Conservation (phyloP, 2,329 filamentous ascomycete species). For the Penicillium sp. region DNA sequence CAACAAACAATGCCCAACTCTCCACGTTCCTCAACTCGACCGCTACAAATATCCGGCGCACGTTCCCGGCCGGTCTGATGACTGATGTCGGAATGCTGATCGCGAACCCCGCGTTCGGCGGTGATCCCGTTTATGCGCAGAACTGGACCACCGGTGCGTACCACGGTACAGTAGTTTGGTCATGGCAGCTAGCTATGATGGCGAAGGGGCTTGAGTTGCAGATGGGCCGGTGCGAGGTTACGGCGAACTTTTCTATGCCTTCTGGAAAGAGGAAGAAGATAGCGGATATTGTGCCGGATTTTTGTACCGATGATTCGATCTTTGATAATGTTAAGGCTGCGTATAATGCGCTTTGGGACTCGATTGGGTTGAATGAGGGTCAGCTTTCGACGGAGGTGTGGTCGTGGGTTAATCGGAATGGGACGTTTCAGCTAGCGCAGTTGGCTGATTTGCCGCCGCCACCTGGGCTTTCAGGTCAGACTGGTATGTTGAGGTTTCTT, state of each 20-base stretch:
- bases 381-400: slow-evolving; percentile 61
- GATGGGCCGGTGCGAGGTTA: slow-evolving; percentile 51
- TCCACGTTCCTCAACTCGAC: slow-evolving; percentile 58
- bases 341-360: slow-evolving; percentile 62
- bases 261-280: not conserved
- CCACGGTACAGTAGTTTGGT: slow-evolving; percentile 65
- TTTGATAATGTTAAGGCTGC: slow-evolving; percentile 49
- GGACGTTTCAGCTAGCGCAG: slow-evolving; percentile 50
- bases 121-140: slow-evolving; percentile 46
- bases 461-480: slow-evolving; percentile 42
- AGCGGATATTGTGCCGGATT: slow-evolving; percentile 42
- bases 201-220: slow-evolving; percentile 60
- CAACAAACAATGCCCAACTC: slow-evolving; percentile 57
- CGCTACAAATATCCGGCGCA: slow-evolving; percentile 56
- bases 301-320: slow-evolving; percentile 51
- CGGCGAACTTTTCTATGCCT: slow-evolving; percentile 5
- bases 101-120: slow-evolving; percentile 61
- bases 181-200: slow-evolving; percentile 66
- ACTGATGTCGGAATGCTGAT: slow-evolving; percentile 59
- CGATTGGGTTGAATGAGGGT: slow-evolving; percentile 56
- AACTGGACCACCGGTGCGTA: slow-evolving; percentile 61
- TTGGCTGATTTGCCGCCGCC: slow-evolving; percentile 54
- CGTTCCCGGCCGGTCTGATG: slow-evolving; percentile 60
- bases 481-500: slow-evolving; percentile 22
- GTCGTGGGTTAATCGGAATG: slow-evolving; percentile 59